These are phyloP conservation scores for Erucastrum elatum DNA, from an alignment of 345 rosid genomes.

Conservation along the genomic window DNA sequence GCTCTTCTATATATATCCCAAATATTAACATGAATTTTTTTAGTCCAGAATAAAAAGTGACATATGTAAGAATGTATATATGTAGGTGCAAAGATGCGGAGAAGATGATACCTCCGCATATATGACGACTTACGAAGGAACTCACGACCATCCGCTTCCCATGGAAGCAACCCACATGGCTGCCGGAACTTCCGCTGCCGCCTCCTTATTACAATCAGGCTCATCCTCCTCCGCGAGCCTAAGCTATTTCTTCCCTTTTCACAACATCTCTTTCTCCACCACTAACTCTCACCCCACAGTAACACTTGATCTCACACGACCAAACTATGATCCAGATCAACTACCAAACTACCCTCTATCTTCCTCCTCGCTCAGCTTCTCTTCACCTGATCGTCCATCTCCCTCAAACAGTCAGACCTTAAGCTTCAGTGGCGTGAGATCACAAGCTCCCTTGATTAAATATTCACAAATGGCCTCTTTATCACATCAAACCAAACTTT, in stretches of 20 bases:
- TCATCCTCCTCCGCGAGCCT: conserved; percentile 39
- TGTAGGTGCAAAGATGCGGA: conserved; percentile 46
- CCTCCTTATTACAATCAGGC: conserved; percentile 43
- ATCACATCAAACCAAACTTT: conserved; percentile 24
- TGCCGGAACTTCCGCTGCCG: conserved; percentile 48
- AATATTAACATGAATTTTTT: neutral
- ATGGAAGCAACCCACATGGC: conserved; percentile 48
- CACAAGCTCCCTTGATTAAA: conserved; percentile 28
- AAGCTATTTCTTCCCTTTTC: conserved; percentile 32
- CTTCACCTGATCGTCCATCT: conserved; percentile 31
- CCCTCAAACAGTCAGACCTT: conserved; percentile 19
- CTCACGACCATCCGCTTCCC: conserved; percentile 50
- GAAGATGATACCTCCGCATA: conserved; percentile 39
- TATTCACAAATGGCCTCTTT: conserved; percentile 21
- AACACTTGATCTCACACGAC: conserved; percentile 62
- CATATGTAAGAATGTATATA: neutral
- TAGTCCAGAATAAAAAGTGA: neutral
- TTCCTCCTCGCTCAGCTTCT: conserved; percentile 47
- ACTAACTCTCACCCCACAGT: conserved; percentile 60
- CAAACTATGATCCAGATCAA: conserved; percentile 31
- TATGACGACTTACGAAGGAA: conserved; percentile 48
- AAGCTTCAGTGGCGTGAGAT: conserved; percentile 32
- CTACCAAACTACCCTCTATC: conserved; percentile 33
- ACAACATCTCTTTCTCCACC: conserved; percentile 49
- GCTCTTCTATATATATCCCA: neutral